Percentiles rank a stretch among this genome's conserved stretches.
These are phyloP conservation scores for Prunus yedoensis DNA, from an alignment of 331 rosid species.

Conservation along the genomic window DNA sequence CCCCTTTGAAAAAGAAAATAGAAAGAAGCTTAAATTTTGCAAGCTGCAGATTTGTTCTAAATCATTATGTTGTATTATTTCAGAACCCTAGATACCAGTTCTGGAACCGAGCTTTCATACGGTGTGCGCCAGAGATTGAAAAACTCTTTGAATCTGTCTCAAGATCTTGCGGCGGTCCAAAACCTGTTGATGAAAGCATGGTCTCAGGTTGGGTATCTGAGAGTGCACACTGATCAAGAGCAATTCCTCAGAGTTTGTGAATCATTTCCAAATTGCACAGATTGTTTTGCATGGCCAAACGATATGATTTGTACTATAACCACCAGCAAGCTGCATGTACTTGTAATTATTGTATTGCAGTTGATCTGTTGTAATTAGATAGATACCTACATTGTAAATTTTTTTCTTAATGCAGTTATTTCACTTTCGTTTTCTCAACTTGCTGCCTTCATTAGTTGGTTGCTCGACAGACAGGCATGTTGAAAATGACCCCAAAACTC, in stretches of 20 bases:
- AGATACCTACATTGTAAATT: background rate
- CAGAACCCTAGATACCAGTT: conserved; percentile 94
- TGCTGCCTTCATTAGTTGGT: background rate
- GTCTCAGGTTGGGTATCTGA: conserved; percentile 81
- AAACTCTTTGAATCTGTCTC: conserved; percentile 95
- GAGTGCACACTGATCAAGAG: conserved; percentile 30
- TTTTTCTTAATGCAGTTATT: background rate
- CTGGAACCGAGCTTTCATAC: conserved; percentile 87
- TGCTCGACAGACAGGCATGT: too few relatives aligned
- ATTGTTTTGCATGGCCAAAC: background rate
- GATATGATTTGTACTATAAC: background rate
- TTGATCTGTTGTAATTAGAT: background rate
- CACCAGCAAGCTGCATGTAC: background rate
- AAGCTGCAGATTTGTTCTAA: background rate
- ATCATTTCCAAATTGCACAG: background rate
- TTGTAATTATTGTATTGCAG: background rate
- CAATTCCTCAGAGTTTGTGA: background rate
- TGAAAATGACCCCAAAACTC: too few relatives aligned
- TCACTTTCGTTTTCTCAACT: background rate
- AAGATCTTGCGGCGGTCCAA: conserved; percentile 94
- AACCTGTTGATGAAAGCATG: conserved; percentile 85
- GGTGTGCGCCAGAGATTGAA: conserved; percentile 97
- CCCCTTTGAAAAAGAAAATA: background rate
- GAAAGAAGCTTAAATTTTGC: background rate
- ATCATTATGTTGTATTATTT: background rate